These are phyloP conservation scores for Schizophyllum commune DNA, from an alignment of 1,284 basidiomycete species.

Conservation along the genomic window DNA sequence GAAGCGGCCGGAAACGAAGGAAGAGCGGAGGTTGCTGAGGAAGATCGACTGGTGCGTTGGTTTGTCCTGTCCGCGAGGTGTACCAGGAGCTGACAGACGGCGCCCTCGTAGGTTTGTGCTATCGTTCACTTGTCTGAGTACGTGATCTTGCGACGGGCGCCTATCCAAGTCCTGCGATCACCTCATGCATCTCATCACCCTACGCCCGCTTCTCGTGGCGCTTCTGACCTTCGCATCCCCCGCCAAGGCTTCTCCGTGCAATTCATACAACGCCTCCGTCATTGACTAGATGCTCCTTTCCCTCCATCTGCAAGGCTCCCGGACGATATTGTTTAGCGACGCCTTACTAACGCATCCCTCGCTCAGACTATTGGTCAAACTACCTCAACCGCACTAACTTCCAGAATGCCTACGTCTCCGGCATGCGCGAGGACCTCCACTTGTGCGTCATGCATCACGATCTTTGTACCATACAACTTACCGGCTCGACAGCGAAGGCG, in stretches of 20 bases:
- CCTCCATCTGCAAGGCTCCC: too few species aligned
- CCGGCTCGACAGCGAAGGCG: constrained; percentile 25
- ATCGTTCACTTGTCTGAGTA: constrained; percentile 11
- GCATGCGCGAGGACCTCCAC: constrained; percentile 72
- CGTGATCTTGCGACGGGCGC: constrained; percentile 1
- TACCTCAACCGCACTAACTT: constrained; percentile 60
- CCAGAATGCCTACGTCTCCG: constrained; percentile 70
- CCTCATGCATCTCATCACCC: background rate
- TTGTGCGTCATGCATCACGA: constrained; percentile 70
- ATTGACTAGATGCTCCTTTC: too few species aligned
- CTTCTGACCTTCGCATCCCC: background rate
- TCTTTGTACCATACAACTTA: background rate
- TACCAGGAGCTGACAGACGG: constrained; percentile 1
- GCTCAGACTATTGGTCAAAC: constrained; percentile 2
- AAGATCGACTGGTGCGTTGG: constrained; percentile 63
- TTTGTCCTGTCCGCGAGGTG: constrained; percentile 62
- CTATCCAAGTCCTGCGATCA: background rate
- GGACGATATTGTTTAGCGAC: too few species aligned
- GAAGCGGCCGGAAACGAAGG: constrained; percentile 23
- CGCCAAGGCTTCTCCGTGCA: too few species aligned
- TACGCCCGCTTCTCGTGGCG: background rate
- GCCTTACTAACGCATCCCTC: background rate
- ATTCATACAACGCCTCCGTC: too few species aligned
- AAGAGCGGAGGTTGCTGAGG: constrained; percentile 41
- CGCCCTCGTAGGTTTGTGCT: constrained; percentile 2